phyloP scores from a whole-genome alignment of 768 basidiomycete genomes.

The Pisolithus orientalis region DNA sequence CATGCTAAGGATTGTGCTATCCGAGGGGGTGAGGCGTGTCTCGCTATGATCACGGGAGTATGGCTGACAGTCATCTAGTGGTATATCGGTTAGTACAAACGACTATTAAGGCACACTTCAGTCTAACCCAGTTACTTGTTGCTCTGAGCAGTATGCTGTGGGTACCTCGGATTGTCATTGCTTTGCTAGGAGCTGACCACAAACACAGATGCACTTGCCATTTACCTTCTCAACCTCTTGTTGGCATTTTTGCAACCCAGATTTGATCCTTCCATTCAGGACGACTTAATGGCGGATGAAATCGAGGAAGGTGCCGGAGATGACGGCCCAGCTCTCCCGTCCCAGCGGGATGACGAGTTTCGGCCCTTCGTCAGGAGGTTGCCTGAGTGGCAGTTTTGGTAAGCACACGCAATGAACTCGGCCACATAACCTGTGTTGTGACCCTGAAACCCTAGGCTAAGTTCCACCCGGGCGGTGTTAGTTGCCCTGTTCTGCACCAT shows the following conservation, averaged over 20 bases:
- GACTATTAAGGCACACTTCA: not conserved
- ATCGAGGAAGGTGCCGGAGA: slow-evolving; percentile 88
- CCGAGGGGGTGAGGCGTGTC: slow-evolving; percentile 73
- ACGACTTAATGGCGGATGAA: slow-evolving; percentile 89
- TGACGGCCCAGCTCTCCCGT: slow-evolving; percentile 51
- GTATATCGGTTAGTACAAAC: slow-evolving; percentile 74
- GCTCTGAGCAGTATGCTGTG: slow-evolving; percentile 55
- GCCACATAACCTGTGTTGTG: too few relatives aligned
- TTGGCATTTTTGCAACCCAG: slow-evolving; percentile 97
- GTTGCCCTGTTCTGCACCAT: slow-evolving; percentile 76
- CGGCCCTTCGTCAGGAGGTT: slow-evolving; percentile 92
- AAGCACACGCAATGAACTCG: slow-evolving; percentile 14
- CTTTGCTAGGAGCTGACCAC: slow-evolving; percentile 1
- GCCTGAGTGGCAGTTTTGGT: slow-evolving; percentile 98
- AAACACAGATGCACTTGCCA: slow-evolving; percentile 75
- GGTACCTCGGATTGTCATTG: slow-evolving; percentile 24
- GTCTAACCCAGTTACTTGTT: slow-evolving; percentile 1
- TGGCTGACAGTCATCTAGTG: slow-evolving; percentile 44
- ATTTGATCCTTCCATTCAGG: slow-evolving; percentile 94
- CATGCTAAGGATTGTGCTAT: slow-evolving; percentile 75
- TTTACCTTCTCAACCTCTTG: slow-evolving; percentile 92
- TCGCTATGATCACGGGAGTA: not conserved
- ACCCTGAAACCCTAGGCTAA: slow-evolving; percentile 53
- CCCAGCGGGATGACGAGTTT: slow-evolving; percentile 87
- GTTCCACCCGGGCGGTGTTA: slow-evolving; percentile 82